Conservation (phyloP, 106 monocot species). For the Dendrobium catenatum region DNA sequence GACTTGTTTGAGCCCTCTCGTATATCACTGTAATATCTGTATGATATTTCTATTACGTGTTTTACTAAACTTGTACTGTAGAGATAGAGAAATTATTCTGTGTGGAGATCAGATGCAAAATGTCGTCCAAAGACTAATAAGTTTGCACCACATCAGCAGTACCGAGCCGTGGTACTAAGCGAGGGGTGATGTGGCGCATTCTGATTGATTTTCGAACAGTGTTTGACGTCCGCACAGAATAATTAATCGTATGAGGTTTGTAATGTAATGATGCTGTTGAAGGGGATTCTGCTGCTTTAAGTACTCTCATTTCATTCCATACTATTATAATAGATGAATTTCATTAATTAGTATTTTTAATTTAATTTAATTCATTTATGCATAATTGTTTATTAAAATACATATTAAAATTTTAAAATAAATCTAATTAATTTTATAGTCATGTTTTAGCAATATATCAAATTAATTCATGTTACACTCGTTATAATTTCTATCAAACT, state of each 20-base stretch:
- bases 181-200: too few species aligned
- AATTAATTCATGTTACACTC: background rate
- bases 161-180: too few species aligned
- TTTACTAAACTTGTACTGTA: background rate
- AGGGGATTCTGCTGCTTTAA: background rate
- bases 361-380: too few species aligned
- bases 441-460: background rate
- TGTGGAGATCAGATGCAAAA: too few species aligned
- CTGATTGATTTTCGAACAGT: too few species aligned
- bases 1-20: background rate
- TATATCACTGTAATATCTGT: background rate
- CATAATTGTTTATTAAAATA: too few species aligned
- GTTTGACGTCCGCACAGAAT: too few species aligned
- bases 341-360: too few species aligned
- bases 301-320: too few species aligned
- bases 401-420: background rate
- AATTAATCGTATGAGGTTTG: background rate
- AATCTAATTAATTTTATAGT: background rate
- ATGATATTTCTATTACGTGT: background rate
- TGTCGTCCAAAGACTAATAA: too few species aligned
- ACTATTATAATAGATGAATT: too few species aligned
- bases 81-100: background rate
- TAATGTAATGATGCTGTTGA: background rate
- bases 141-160: too few species aligned
- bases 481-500: background rate